A percentile compares a stretch with the other conserved stretches of the same genome.
Conservation (phyloP, 2,329 filamentous ascomycete genomes). For the Lachnellula cervina region DNA sequence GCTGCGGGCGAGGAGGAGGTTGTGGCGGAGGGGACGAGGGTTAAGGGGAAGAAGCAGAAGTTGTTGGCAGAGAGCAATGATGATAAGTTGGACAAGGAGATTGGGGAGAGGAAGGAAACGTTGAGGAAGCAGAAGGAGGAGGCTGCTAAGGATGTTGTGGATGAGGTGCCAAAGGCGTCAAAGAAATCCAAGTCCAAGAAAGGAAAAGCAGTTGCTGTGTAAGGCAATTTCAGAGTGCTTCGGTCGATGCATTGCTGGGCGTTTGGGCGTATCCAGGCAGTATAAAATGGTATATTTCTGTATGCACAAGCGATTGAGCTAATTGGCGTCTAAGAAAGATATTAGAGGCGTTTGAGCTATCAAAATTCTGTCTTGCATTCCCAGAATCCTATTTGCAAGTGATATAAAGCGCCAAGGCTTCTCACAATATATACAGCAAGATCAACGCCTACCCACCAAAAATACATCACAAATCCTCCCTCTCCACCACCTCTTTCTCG, state of each 20-base stretch:
- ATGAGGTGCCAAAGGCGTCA: slow-evolving; percentile 18
- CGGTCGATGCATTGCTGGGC: slow-evolving; percentile 3
- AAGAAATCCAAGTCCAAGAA: slow-evolving; percentile 3
- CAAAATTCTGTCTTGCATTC: background rate
- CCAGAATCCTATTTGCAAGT: too few species aligned
- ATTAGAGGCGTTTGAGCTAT: background rate
- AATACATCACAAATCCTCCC: slow-evolving; percentile 21
- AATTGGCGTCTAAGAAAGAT: background rate
- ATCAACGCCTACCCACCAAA: background rate
- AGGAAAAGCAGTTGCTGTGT: background rate
- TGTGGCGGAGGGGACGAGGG: slow-evolving; percentile 25
- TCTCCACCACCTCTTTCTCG: slow-evolving; percentile 5
- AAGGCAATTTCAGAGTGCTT: background rate
- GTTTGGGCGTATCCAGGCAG: slow-evolving; percentile 6
- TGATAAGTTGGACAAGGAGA: slow-evolving; percentile 33
- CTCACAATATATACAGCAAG: background rate
- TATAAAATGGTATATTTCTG: background rate
- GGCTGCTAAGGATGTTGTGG: slow-evolving; percentile 25
- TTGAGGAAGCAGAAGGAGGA: slow-evolving; percentile 35
- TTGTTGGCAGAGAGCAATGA: slow-evolving; percentile 29
- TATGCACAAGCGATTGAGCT: background rate
- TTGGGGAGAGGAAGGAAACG: slow-evolving; percentile 32
- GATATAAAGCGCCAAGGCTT: background rate
- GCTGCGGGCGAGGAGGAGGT: slow-evolving; percentile 28
- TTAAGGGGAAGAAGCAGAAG: slow-evolving; percentile 36